A percentile compares a stretch with the other conserved stretches of the same genome.
These are phyloP conservation scores for Spathaspora jeffriesii DNA, from an alignment of 1,139 yeast species.

Conservation along the genomic window DNA sequence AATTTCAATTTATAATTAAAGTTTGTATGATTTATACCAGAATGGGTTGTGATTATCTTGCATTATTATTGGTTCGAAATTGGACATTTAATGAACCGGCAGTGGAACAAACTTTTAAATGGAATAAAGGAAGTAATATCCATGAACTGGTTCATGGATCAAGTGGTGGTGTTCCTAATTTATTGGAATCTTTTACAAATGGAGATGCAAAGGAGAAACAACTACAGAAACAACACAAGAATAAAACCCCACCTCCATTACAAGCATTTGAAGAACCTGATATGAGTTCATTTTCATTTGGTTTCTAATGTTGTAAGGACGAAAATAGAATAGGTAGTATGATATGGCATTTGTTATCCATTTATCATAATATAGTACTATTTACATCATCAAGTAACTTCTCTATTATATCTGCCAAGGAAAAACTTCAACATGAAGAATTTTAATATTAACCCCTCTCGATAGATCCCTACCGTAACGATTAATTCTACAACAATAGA, in stretches of 20 bases:
- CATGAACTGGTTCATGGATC: constrained; percentile 7
- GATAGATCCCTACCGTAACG: too few species aligned
- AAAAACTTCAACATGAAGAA: too few species aligned
- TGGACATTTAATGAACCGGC: constrained; percentile 61
- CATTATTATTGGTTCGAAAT: constrained; percentile 58
- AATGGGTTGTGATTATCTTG: constrained; percentile 90
- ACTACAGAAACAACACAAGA: not conserved
- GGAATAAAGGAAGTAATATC: constrained; percentile 6
- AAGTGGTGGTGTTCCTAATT: constrained; percentile 6
- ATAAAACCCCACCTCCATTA: constrained; percentile 46
- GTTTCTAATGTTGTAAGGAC: constrained; percentile 40
- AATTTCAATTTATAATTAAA: constrained; percentile 60
- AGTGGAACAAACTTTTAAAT: constrained; percentile 12
- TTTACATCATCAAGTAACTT: too few species aligned
- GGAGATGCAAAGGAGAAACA: not conserved
- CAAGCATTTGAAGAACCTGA: constrained; percentile 72
- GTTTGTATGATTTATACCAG: constrained; percentile 70
- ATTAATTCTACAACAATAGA: too few species aligned
- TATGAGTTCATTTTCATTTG: constrained; percentile 76
- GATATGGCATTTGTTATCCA: too few species aligned
- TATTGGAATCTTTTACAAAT: constrained; percentile 3
- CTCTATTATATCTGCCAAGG: too few species aligned
- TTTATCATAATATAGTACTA: too few species aligned
- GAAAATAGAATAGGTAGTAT: too few species aligned
- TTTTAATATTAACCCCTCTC: not conserved